Evolutionary conservation across 2,329 filamentous ascomycete species (phyloP), one percentile per base, ranked within the genome.

Genomic region (Colletotrichum sp.): DNA sequence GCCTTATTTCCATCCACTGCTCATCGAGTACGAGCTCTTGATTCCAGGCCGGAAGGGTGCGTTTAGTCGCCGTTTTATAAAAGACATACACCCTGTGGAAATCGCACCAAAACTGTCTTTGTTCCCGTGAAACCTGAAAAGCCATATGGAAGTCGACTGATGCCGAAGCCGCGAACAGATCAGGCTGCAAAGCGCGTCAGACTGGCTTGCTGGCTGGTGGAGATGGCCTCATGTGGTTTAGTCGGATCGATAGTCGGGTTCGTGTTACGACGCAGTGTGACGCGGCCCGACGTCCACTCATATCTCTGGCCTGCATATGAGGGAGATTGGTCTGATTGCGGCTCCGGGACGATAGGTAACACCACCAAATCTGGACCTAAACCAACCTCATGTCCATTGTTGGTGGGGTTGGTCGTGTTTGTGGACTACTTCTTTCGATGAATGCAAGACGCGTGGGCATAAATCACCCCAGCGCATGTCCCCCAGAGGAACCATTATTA

Each of bases 51-150:
- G 0, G 9, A 12, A 12, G 39, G 18, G 18, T n/a, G 18, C 9
- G 18, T 9, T 5, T 10, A 22, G 22, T 22, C 22, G 22, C 0
- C 6, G 3, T 22, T 22, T 22, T 12, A n/a, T 4, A 2, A 22
- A 48, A 7, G 43, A 10, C 43, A 13, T 10, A 1, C 3, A 3
- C 3, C 5, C 6, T 3, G 6, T 22, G 43, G 5, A 7, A n/a
- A 22, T 22, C 6, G 18, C 43, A 16, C 18, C 1, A 1, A 22
- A 22, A 2, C 6, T 0, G 1, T 10, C 22, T 22, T 48, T 0
- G 12, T 48, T n/a, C 43, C 43, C 10, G 9, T 0, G 0, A 48
- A 12, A 5, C 18, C 43, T 22, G 43, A 13, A 10, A 4, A 48
- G 10, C 18, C 10, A 48, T 48, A 1, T 3, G 18, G 4, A n/a